Conservation (phyloP, 129 eudicot genomes). For the Artemisia argyi region DNA sequence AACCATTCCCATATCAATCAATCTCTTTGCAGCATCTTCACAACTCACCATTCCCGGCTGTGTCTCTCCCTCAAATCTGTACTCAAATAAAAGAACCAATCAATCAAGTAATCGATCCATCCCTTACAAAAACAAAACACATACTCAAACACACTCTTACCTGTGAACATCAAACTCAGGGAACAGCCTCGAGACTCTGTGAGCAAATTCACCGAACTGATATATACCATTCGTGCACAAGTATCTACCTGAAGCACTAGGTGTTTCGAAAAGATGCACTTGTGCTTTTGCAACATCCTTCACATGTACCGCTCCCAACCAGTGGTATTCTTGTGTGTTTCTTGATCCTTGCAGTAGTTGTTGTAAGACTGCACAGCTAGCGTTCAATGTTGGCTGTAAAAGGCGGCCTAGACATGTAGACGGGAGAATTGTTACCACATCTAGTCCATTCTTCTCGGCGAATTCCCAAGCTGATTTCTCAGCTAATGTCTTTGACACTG, state of each 20-base stretch:
- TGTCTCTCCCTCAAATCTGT: conserved; percentile 72
- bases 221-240: conserved; percentile 77
- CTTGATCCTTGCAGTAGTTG: conserved; percentile 62
- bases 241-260: conserved; percentile 70
- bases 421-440: conserved; percentile 69
- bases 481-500: conserved; percentile 77
- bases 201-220: conserved; percentile 75
- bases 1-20: conserved; percentile 69
- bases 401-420: conserved; percentile 65
- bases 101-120: not conserved
- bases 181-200: conserved; percentile 49
- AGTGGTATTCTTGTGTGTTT: conserved; percentile 66
- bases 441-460: conserved; percentile 49
- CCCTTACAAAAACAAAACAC: not conserved
- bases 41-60: conserved; percentile 66
- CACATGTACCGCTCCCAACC: conserved; percentile 83
- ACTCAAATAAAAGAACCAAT: not conserved
- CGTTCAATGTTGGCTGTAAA: conserved; percentile 67
- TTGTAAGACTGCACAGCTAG: conserved; percentile 69
- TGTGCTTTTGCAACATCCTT: conserved; percentile 83
- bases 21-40: conserved; percentile 62
- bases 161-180: conserved; percentile 79
- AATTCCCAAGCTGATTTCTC: conserved; percentile 81
- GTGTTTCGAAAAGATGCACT: conserved; percentile 52
- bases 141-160: conserved; percentile 18